These are phyloP conservation scores for Candolleomyces aberdarensis DNA, from an alignment of 768 basidiomycete species.

Conservation along the genomic window DNA sequence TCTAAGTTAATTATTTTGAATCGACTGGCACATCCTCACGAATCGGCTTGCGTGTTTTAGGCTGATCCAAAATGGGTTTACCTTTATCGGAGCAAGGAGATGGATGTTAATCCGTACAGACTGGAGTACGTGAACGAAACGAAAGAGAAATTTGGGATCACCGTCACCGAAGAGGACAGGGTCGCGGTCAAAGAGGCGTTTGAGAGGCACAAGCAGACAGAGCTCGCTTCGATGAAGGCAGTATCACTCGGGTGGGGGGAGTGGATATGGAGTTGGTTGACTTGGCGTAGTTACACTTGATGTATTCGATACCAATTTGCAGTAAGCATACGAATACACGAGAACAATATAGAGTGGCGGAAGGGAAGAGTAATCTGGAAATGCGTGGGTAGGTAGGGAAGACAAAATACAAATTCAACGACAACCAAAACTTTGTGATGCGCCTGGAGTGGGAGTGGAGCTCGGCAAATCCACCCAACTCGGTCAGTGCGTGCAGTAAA, in stretches of 20 bases:
- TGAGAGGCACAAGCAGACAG: background rate
- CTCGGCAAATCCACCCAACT: no score
- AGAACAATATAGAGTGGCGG: no score
- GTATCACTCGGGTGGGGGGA: background rate
- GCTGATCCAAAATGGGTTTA: constrained; percentile 91
- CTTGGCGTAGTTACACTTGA: background rate
- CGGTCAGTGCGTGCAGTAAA: no score
- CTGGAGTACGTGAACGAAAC: constrained; percentile 50
- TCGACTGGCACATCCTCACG: background rate
- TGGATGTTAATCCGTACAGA: constrained; percentile 66
- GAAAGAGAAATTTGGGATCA: constrained; percentile 7
- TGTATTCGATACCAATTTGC: no score
- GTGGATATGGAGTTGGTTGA: constrained; percentile 9
- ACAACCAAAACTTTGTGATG: no score
- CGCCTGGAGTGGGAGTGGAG: no score
- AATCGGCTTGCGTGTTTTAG: constrained; percentile 30
- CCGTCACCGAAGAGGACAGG: background rate
- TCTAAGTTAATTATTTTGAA: background rate
- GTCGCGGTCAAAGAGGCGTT: constrained; percentile 1
- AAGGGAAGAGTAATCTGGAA: no score
- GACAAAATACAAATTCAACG: no score
- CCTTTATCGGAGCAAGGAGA: constrained; percentile 56
- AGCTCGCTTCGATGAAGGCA: background rate
- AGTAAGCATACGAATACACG: no score
- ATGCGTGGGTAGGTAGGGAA: no score